Percentiles rank a stretch among this genome's conserved stretches.
These are phyloP conservation scores for Paraurostyla sp. DNA, from an alignment of 73 alveolate genomes.

Conservation along the genomic window DNA sequence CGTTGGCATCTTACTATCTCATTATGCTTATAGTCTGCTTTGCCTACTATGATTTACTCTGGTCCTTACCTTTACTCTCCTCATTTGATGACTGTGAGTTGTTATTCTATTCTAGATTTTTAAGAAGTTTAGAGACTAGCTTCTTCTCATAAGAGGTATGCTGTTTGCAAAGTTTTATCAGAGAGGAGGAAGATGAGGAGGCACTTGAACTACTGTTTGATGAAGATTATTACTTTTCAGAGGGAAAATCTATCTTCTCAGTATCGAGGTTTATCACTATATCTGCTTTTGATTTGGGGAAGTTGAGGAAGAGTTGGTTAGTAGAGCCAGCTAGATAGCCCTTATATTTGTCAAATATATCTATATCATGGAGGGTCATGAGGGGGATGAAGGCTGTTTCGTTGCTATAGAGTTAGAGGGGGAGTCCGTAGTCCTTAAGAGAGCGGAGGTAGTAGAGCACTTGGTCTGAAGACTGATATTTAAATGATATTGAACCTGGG, in stretches of 20 bases:
- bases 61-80: neutral
- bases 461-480: slow-evolving; percentile 3
- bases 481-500: slow-evolving; percentile 60
- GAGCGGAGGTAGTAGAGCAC: slow-evolving; percentile 11
- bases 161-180: neutral
- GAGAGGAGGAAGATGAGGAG: too few species aligned
- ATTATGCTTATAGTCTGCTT: neutral
- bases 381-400: slow-evolving; percentile 33
- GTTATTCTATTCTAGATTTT: neutral
- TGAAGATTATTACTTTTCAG: slow-evolving; percentile 52
- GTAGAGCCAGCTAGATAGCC: slow-evolving; percentile 73
- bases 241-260: slow-evolving; percentile 56
- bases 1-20: slow-evolving; percentile 15
- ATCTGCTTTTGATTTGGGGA: slow-evolving; percentile 70
- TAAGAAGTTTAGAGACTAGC: neutral
- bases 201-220: neutral
- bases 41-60: neutral
- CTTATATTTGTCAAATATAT: neutral
- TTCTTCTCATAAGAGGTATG: slow-evolving; percentile 60
- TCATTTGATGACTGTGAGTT: neutral
- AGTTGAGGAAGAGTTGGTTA: slow-evolving; percentile 38
- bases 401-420: slow-evolving; percentile 47
- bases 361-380: slow-evolving; percentile 62
- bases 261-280: slow-evolving; percentile 61
- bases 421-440: slow-evolving; percentile 64